Conservation (phyloP, 202 grass and related monocot species). For the Brachypodium distachyon region DNA sequence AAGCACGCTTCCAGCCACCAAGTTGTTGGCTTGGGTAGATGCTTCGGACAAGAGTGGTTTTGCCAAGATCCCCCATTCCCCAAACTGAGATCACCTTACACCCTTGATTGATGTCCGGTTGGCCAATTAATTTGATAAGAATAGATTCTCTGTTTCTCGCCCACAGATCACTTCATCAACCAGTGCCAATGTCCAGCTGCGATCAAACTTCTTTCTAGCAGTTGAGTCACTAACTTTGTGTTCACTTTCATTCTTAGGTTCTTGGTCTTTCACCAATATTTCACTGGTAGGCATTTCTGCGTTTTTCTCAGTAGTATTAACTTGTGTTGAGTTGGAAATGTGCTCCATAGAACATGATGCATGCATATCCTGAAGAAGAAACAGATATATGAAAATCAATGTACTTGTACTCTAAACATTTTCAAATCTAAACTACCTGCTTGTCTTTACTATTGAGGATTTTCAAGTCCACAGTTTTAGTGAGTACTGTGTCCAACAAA, state of each 20-base stretch:
- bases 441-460: background rate
- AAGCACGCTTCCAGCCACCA: background rate
- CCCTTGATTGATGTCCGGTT: rapidly evolving
- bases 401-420: background rate
- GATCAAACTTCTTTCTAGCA: background rate
- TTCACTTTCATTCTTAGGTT: background rate
- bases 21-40: background rate
- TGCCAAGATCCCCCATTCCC: conserved; percentile 3
- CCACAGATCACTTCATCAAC: background rate
- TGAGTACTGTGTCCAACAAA: no score
- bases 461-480: no score
- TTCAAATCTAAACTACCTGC: background rate
- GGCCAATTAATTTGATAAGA: background rate
- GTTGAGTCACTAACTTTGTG: background rate
- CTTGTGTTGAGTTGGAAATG: background rate
- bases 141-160: background rate
- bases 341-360: background rate
- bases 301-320: background rate
- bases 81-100: background rate
- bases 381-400: background rate
- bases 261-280: background rate
- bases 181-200: background rate
- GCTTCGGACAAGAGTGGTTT: background rate
- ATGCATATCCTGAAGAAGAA: background rate
- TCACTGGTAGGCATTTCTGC: background rate